Conservation (phyloP, 202 grass and related monocot genomes). For the Brachypodium distachyon region DNA sequence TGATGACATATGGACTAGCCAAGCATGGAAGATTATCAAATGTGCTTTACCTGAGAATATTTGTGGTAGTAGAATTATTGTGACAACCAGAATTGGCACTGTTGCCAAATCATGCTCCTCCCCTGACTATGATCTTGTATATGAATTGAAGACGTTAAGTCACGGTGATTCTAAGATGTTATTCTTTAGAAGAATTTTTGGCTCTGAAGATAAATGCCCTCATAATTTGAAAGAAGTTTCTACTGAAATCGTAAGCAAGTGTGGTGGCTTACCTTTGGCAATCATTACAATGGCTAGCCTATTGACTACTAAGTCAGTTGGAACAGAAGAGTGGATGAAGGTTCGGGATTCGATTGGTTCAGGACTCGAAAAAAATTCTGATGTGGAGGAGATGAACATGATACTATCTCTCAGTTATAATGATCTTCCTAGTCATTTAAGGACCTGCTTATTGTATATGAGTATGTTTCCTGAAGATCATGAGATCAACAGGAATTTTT, state of each 20-base stretch:
- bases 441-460: slow-evolving; percentile 41
- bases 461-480: slow-evolving; percentile 55
- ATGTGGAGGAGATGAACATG: slow-evolving; percentile 37
- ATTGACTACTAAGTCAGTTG: slow-evolving; percentile 21
- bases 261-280: slow-evolving; percentile 48
- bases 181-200: slow-evolving; percentile 41
- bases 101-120: slow-evolving; percentile 38
- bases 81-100: slow-evolving; percentile 34
- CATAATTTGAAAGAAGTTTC: slow-evolving; percentile 24
- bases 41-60: slow-evolving; percentile 21
- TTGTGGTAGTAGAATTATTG: slow-evolving; percentile 33
- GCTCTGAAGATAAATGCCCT: slow-evolving; percentile 29
- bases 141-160: slow-evolving; percentile 23
- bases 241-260: slow-evolving; percentile 28
- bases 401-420: slow-evolving; percentile 51
- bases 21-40: slow-evolving; percentile 35
- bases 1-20: slow-evolving; percentile 35
- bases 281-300: slow-evolving; percentile 42
- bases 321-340: slow-evolving; percentile 24
- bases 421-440: slow-evolving; percentile 35
- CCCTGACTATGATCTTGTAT: slow-evolving; percentile 7
- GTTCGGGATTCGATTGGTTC: slow-evolving; percentile 33
- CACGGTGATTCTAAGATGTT: slow-evolving; percentile 29
- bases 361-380: slow-evolving; percentile 26
- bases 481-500: slow-evolving; percentile 14